Base-by-base conservation (phyloP, 1,139 yeast genomes). In the Wickerhamomyces sp. region DNA sequence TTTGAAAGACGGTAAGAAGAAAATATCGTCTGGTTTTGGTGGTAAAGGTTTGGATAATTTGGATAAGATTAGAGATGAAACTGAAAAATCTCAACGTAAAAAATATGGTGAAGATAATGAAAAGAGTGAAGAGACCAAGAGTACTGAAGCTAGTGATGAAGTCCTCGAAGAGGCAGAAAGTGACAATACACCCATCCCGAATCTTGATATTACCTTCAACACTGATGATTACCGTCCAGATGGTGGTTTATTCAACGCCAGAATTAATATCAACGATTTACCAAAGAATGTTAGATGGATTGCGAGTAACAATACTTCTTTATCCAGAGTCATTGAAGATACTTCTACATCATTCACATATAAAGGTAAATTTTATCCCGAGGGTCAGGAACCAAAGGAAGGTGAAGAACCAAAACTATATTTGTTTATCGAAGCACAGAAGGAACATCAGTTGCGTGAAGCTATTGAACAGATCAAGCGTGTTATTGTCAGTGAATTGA, bases 21-120 rank as follows among this genome's bases (percentile, higher is more conserved):
- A 78, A 51, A 67, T 73, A 36, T 68, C 72, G 16, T 73, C 75
- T 39, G 98, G 98, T 0, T 91, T 88, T 63, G 95, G 96, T 3
- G 98, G 98, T 16, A 82, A 84, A 51, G 98, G 98, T 1, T 68
- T 91, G 38, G 95, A 83, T 31, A 82, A 82, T 43, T 63, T 91
- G 31, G 94, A 86, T 42, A 76, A 75, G 35, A 68, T 73, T 10
- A 66, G 97, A 35, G 80, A 79, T 22, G 70, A 66, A 26, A 71
- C 70, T 23, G 66, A 77, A 40, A 68, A 65, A 37, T 51, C 68
- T 32, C 82, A 82, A 51, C 64, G 73, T 43, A 63, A 55, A 33
- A 61, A 61, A 2, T 60, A 55, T 37, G 67, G 59, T 26, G 58
- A 58, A 23, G 67, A 55, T 33, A 60, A 54, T 17, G 59, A 55